These are phyloP conservation scores for Trichoderma guizhouense DNA, from an alignment of 2,329 filamentous ascomycete genomes.

Conservation along the genomic window DNA sequence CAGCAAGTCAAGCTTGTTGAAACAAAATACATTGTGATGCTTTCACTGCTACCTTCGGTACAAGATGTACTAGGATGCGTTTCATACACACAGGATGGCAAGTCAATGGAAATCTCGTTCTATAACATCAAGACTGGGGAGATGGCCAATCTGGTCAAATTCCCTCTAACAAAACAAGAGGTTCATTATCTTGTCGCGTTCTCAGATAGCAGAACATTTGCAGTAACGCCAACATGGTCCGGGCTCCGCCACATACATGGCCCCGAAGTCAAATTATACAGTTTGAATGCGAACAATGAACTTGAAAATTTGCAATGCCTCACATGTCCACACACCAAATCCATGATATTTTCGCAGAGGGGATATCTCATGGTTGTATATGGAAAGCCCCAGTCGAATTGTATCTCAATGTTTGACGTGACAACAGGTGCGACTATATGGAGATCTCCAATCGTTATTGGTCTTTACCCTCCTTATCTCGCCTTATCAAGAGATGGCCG, in stretches of 20 bases:
- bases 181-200: background rate
- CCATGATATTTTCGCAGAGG: background rate
- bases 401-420: background rate
- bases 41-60: background rate
- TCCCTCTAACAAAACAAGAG: background rate
- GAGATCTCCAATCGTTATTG: background rate
- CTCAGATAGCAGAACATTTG: background rate
- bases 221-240: too few species aligned
- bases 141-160: background rate
- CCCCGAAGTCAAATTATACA: background rate
- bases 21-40: too few species aligned
- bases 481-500: too few species aligned
- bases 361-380: background rate
- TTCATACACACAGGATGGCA: background rate
- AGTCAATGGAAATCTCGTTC: background rate
- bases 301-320: background rate
- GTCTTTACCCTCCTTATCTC: too few species aligned
- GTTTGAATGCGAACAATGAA: background rate
- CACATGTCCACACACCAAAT: rapidly evolving
- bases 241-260: too few species aligned
- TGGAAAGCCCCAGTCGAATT: rapidly evolving
- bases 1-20: background rate
- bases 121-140: background rate
- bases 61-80: background rate
- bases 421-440: background rate